phyloP scores from a whole-genome alignment of 768 basidiomycete genomes.

The Hericium rajendrae region DNA sequence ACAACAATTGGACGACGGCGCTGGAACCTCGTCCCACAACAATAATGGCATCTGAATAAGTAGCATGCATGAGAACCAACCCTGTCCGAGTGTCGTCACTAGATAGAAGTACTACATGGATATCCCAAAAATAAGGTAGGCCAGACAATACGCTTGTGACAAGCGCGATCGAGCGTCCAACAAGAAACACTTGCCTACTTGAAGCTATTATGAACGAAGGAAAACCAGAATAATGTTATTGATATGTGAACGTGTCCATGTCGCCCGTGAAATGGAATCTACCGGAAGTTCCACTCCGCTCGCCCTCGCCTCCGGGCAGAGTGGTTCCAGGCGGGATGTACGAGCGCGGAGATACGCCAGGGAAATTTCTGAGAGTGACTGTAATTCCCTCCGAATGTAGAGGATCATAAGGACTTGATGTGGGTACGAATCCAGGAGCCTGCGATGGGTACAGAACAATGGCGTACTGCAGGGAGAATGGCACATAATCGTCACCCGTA shows the following conservation, averaged over 20 bases:
- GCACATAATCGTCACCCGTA: not conserved
- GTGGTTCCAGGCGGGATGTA: constrained; percentile 38
- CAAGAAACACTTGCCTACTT: too few species aligned
- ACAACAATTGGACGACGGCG: too few species aligned
- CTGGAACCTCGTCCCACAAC: too few species aligned
- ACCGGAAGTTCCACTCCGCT: not conserved
- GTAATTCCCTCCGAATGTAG: constrained; percentile 32
- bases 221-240: not conserved
- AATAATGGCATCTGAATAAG: too few species aligned
- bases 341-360: constrained; percentile 32
- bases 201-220: too few species aligned
- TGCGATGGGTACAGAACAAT: constrained; percentile 33
- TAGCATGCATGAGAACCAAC: too few species aligned
- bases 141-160: too few species aligned
- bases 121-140: too few species aligned
- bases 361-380: constrained; percentile 29
- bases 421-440: constrained; percentile 31
- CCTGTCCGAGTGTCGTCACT: too few species aligned
- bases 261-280: not conserved
- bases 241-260: not conserved
- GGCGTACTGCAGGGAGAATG: constrained; percentile 27
- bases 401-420: constrained; percentile 15
- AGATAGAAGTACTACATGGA: too few species aligned
- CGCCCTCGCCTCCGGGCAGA: not conserved
- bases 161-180: too few species aligned